phyloP scores from a whole-genome alignment of 352 stramenopile species.

The Phytophthora pisi region DNA sequence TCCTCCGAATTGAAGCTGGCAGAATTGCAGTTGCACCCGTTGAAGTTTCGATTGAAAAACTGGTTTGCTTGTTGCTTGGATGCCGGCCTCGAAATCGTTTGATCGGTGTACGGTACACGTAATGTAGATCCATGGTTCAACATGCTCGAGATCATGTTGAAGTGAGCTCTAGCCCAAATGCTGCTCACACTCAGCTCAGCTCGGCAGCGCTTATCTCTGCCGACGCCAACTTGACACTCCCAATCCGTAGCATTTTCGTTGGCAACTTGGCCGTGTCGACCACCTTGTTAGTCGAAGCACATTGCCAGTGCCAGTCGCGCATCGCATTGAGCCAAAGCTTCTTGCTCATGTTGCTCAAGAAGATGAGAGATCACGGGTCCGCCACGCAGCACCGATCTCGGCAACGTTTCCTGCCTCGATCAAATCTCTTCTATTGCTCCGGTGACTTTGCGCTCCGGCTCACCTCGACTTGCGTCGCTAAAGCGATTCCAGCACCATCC shows the following conservation, averaged over 20 bases:
- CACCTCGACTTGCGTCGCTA: conserved; percentile 4
- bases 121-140: neutral
- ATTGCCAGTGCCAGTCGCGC: conserved; percentile 11
- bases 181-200: neutral
- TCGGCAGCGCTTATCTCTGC: conserved; percentile 1
- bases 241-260: neutral
- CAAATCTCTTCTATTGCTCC: conserved; percentile 16
- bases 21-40: neutral
- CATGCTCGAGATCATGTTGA: neutral
- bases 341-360: conserved; percentile 4
- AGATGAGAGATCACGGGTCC: conserved; percentile 1
- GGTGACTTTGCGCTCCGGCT: conserved; percentile 15
- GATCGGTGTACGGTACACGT: neutral
- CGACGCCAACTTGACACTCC: neutral
- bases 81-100: too few relatives aligned
- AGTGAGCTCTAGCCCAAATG: neutral
- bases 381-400: conserved; percentile 1
- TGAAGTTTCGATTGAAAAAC: neutral
- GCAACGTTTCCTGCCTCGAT: conserved; percentile 1
- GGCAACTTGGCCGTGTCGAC: conserved; percentile 5
- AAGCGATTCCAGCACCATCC: conserved; percentile 5
- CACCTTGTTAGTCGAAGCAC: conserved; percentile 14
- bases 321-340: neutral
- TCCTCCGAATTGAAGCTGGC: conserved; percentile 1
- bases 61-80: conserved; percentile 5